Evolutionary conservation across 495 filamentous ascomycete genomes (phyloP), one percentile per base, ranked within the genome.

Genomic region (Penicillium waksmanii): DNA sequence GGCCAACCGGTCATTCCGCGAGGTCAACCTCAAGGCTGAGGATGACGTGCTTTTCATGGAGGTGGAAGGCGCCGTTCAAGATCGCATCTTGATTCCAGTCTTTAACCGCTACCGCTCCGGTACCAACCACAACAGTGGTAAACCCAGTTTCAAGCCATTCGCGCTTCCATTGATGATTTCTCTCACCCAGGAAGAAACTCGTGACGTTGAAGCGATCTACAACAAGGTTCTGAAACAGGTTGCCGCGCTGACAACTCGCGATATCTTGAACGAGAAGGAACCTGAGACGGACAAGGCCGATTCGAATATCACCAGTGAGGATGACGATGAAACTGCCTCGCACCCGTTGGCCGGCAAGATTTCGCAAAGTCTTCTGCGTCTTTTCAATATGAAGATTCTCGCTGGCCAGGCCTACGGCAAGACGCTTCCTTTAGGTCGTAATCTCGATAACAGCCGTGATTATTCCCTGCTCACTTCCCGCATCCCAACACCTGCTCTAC

Each of bases 41-140:
- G 96, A 98, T 64, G 72, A 82, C 13, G 79, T 90, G 23, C 83
- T 78, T n/a, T 78, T 97, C 31, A 90, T 86, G 68, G 94, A 98
- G 66, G 73, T 98, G 3, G 92, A 96, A 51, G 76, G 48, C 71
- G 85, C 87, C 6, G 76, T 83, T 43, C 82, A 88, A 1, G 90
- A 94, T 53, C 80, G 74, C 19, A 76, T 97, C 72, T 74, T 96
- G 18, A 85, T 98, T 2, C 89, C 93, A 6, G 80, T 98, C 18
- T 85, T 95, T 64, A 85, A 96, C 61, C 84, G 92, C 40, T 52
- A 51, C 74, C 43, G 3, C n/a, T 38, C 33, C 21, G 35, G 27
- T n/a, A 33, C 9, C 9, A 48, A 53, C 35, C 40, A 33, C 17
- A 58, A 58, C 17, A 56, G 82, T 69, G 42, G 79, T 76, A 52